Percentiles rank a stretch among this genome's conserved stretches.
phyloP scores from a whole-genome alignment of 257 asterid genomes.

The Plantago elongata region DNA sequence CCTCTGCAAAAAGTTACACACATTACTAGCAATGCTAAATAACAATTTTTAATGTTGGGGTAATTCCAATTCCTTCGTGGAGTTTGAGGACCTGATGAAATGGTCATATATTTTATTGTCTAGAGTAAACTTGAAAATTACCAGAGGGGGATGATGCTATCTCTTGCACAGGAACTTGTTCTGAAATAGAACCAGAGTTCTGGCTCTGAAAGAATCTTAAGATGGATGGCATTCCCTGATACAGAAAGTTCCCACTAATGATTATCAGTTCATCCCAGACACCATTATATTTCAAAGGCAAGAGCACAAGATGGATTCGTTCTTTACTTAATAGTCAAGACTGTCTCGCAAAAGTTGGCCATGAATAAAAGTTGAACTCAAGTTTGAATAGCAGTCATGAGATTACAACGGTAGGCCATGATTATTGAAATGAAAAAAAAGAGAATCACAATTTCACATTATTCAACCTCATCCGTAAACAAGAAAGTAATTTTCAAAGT shows the following conservation, averaged over 20 bases:
- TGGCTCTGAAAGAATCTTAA: slow-evolving; percentile 50
- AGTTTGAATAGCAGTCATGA: slow-evolving; percentile 2
- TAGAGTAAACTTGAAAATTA: slow-evolving; percentile 21
- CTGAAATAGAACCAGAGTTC: slow-evolving; percentile 31
- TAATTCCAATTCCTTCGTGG: neutral
- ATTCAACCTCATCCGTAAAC: neutral
- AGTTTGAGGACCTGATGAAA: neutral
- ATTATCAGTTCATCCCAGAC: slow-evolving; percentile 3
- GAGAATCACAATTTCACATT: slow-evolving; percentile 11
- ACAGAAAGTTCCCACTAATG: slow-evolving; percentile 18
- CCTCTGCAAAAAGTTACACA: slow-evolving; percentile 1
- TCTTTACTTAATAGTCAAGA: slow-evolving; percentile 3
- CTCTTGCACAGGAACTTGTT: slow-evolving; percentile 31
- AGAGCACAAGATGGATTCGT: slow-evolving; percentile 1
- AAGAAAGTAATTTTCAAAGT: slow-evolving; percentile 9
- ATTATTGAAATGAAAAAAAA: neutral
- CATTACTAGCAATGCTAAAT: neutral
- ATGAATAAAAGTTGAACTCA: slow-evolving; percentile 8
- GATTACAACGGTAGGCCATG: slow-evolving; percentile 7
- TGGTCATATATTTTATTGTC: neutral
- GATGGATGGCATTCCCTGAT: slow-evolving; percentile 67
- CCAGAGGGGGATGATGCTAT: slow-evolving; percentile 52
- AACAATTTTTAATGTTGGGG: neutral
- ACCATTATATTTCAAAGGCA: neutral
- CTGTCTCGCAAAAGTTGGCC: neutral